Percentiles rank a stretch among this genome's conserved stretches.
Conservation (phyloP, 2,329 filamentous ascomycete genomes). For the Aspergillus floridensis region DNA sequence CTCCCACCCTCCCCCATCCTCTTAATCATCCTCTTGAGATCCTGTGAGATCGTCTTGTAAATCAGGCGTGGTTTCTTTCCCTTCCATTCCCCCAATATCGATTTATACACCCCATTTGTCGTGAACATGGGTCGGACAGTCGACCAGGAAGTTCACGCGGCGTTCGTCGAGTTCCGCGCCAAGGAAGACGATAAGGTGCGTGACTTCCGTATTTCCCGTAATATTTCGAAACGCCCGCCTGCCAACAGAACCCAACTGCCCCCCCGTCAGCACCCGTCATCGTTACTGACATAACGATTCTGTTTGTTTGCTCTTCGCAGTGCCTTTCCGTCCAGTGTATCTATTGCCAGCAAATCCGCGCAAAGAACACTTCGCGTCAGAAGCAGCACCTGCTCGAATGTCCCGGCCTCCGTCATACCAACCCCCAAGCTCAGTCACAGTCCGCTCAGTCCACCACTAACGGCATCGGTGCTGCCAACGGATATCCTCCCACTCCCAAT, state of each 20-base stretch:
- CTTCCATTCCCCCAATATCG: constrained; percentile 20
- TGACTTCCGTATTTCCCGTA: constrained; percentile 41
- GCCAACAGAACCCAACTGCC: constrained; percentile 23
- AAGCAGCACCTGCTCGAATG: constrained; percentile 53
- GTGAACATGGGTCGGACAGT: constrained; percentile 50
- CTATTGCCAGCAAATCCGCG: constrained; percentile 53
- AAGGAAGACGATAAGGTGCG: constrained; percentile 53
- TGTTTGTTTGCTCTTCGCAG: constrained; percentile 28
- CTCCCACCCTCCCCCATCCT: constrained; percentile 11
- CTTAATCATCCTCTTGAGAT: constrained; percentile 12
- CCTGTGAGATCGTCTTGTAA: constrained; percentile 10
- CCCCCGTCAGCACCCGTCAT: constrained; percentile 3
- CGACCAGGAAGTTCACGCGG: constrained; percentile 53
- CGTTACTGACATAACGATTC: constrained; percentile 37
- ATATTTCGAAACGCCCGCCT: constrained; percentile 34
- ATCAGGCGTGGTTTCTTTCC: neutral
- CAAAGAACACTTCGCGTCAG: constrained; percentile 54
- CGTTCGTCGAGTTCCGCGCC: constrained; percentile 54
- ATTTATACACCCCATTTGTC: constrained; percentile 25
- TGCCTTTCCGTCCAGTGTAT: constrained; percentile 54
- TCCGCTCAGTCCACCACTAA: constrained; percentile 39
- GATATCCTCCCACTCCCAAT: constrained; percentile 44
- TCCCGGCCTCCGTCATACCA: constrained; percentile 47
- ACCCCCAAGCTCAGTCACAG: constrained; percentile 42
- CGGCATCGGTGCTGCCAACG: constrained; percentile 42